These are phyloP conservation scores for Linnemannia elongata DNA, from an alignment of 192 early-diverging fungal genomes.

Conservation along the genomic window DNA sequence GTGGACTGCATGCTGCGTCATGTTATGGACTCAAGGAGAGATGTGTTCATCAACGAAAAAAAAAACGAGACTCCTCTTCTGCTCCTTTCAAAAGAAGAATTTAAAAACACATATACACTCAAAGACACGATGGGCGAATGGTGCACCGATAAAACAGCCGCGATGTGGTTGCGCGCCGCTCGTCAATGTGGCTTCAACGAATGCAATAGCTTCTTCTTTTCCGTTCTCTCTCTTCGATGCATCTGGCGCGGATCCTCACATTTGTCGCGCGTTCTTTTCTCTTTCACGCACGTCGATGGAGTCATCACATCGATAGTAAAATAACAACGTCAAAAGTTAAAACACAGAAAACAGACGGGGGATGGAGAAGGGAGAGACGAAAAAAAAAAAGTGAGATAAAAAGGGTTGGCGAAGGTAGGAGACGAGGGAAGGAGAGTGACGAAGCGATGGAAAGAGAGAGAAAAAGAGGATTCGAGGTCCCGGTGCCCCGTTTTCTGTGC, in stretches of 20 bases:
- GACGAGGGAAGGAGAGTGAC: neutral
- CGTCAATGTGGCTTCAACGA: too few species aligned
- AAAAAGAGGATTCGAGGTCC: neutral
- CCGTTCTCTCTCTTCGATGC: too few species aligned
- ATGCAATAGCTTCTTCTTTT: too few species aligned
- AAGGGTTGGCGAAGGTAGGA: neutral
- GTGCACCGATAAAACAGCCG: too few species aligned
- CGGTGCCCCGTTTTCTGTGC: constrained; percentile 9
- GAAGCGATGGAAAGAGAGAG: neutral
- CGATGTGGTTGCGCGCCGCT: too few species aligned
- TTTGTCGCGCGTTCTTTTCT: too few species aligned
- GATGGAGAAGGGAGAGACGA: neutral
- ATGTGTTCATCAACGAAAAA: neutral
- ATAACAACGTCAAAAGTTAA: too few species aligned
- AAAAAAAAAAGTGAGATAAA: neutral
- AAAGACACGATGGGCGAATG: neutral
- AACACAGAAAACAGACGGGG: neutral
- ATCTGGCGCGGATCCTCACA: too few species aligned
- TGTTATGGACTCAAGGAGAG: neutral
- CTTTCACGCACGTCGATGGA: neutral
- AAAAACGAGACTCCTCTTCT: neutral
- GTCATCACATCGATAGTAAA: too few species aligned
- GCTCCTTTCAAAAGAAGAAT: neutral
- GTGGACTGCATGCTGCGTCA: neutral
- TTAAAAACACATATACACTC: too few species aligned